Conservation (phyloP, 176 grass and related monocot species). For the Raddia guianensis region DNA sequence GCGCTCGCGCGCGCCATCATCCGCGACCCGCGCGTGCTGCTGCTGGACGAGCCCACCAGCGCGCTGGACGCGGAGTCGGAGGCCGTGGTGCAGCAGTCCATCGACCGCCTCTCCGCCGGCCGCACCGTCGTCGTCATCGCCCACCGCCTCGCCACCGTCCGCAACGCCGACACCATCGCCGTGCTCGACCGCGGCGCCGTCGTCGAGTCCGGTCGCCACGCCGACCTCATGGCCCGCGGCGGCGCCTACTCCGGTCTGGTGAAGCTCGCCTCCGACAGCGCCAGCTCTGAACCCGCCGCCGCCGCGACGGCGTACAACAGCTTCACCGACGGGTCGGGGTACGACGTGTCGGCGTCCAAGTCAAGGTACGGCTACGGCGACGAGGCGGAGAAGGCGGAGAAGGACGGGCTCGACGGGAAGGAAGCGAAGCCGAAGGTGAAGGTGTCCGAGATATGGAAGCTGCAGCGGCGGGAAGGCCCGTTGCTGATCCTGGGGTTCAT, state of each 20-base stretch:
- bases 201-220: constrained; percentile 55
- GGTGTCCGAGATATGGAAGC: constrained; percentile 46
- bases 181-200: constrained; percentile 59
- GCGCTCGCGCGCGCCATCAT: constrained; percentile 65
- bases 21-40: constrained; percentile 61
- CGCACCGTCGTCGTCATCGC: constrained; percentile 66
- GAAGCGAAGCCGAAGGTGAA: neutral
- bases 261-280: constrained; percentile 38
- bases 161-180: constrained; percentile 56
- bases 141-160: constrained; percentile 67
- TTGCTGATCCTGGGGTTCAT: constrained; percentile 54
- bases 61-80: constrained; percentile 70
- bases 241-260: constrained; percentile 55
- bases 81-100: constrained; percentile 65
- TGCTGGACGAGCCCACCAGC: constrained; percentile 77
- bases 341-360: constrained; percentile 23
- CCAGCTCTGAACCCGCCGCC: neutral
- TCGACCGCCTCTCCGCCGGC: constrained; percentile 46
- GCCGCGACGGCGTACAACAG: neutral
- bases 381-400: neutral
- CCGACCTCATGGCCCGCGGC: constrained; percentile 40
- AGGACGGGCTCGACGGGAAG: neutral
- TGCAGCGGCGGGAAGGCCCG: constrained; percentile 52
- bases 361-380: constrained; percentile 40
- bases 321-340: constrained; percentile 33